Conservation (phyloP, 257 asterid species). For the Lithospermum erythrorhizon region DNA sequence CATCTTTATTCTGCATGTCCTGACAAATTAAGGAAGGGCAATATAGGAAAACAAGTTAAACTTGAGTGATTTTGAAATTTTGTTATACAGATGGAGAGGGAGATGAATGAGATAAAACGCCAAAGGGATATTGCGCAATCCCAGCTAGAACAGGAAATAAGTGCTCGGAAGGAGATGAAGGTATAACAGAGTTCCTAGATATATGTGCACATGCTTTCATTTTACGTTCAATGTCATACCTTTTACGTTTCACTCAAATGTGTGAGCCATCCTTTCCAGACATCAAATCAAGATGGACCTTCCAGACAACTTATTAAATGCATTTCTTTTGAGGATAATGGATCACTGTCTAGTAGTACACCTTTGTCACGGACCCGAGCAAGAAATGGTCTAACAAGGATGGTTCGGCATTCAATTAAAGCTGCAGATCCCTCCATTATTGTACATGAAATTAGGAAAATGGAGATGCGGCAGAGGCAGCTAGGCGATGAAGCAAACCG, state of each 20-base stretch:
- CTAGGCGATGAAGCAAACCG: constrained; percentile 92
- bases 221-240: background rate
- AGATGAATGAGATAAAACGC: constrained; percentile 78
- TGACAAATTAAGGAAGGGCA: too few species aligned
- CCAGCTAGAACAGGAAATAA: constrained; percentile 69
- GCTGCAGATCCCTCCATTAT: constrained; percentile 45
- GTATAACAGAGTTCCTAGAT: constrained; percentile 12
- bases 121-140: constrained; percentile 71
- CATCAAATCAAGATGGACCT: constrained; percentile 51
- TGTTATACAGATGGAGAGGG: constrained; percentile 70
- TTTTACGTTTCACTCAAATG: background rate
- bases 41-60: too few species aligned
- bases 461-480: constrained; percentile 79
- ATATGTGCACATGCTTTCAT: background rate
- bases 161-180: constrained; percentile 64
- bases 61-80: constrained; percentile 8
- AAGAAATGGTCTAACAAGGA: constrained; percentile 27
- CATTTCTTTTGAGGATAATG: constrained; percentile 48
- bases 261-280: constrained; percentile 31
- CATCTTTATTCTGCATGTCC: too few species aligned
- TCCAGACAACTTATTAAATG: constrained; percentile 64
- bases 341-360: constrained; percentile 22
- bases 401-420: constrained; percentile 27
- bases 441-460: constrained; percentile 73
- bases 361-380: constrained; percentile 23